phyloP scores from a whole-genome alignment of 2,329 filamentous ascomycete species.

The Colletotrichum sansevieriae region DNA sequence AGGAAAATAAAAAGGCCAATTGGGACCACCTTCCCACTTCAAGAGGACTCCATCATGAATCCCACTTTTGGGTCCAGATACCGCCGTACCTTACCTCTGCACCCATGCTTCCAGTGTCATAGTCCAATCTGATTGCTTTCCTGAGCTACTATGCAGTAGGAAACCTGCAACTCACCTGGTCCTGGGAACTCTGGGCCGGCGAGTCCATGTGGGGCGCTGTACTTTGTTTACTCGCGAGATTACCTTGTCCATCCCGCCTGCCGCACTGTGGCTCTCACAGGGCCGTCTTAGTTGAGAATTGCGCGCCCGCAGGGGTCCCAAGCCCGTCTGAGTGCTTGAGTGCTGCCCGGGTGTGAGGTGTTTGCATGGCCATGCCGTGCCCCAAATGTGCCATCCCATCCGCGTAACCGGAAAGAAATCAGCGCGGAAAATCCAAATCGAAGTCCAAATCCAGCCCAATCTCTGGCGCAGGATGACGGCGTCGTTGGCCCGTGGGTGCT shows the following conservation, averaged over 20 bases:
- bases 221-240: constrained; percentile 41
- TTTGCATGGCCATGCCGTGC: constrained; percentile 24
- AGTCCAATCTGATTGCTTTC: constrained; percentile 8
- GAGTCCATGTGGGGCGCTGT: constrained; percentile 35
- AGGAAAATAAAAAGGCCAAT: constrained; percentile 15
- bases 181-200: constrained; percentile 36
- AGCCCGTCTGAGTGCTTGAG: constrained; percentile 9
- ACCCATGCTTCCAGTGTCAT: constrained; percentile 28
- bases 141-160: constrained; percentile 21
- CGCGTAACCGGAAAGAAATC: constrained; percentile 9
- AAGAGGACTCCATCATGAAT: constrained; percentile 13
- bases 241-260: constrained; percentile 12
- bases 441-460: not conserved
- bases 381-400: constrained; percentile 39
- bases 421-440: constrained; percentile 8
- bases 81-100: constrained; percentile 24
- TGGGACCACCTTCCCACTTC: constrained; percentile 30
- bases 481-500: constrained; percentile 20
- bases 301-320: constrained; percentile 20
- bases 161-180: constrained; percentile 40
- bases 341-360: not conserved
- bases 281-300: no score
- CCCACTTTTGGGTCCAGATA: constrained; percentile 27
- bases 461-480: constrained; percentile 17
- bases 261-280: constrained; percentile 35